Evolutionary conservation across 345 rosid genomes (phyloP), one percentile per base, ranked within the genome.

Genomic region (Eucalyptus dawsonii): DNA sequence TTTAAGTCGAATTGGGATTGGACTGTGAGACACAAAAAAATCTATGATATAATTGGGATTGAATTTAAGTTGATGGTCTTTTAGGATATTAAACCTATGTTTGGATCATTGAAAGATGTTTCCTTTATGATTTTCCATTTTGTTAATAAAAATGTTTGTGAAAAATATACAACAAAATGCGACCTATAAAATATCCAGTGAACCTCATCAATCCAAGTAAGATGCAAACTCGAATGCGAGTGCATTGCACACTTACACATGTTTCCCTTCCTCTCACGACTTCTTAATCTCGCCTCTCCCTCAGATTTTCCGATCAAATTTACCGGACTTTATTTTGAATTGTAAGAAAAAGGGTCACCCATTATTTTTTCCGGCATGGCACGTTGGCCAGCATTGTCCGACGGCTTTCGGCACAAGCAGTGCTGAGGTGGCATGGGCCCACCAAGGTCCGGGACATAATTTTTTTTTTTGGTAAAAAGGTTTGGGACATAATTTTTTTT

Each of bases 371-470:
- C 4, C 13, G 2, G 22, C 22, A 19, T 31, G 40, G 80, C 80
- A 67, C 3, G 4, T 5, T 9, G 22, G 12, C 11, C 9, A 16
- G 12, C 4, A 0, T 8, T 4, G 9, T 31, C 11, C 12, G 11
- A 16, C 2, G 5, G 22, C 80, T 67, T 15, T 17, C 6, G 8
- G 19, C 37, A n/a, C 40, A 3, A 5, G 7, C 2, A 25, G 42
- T 10, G 80, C 24, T 17, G 25, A 17, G 8, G 44, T 34, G 42
- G 80, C 4, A 11, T 69, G 22, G 42, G 22, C 80, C 12, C 24
- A 69, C 31, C 8, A 27, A 60, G 1, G 67, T 60, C 2, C 4
- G 0, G 34, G 17, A 62, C 17, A 62, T 25, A 45, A 45, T 42
- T 44, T 44, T 6, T 7, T 34, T 44, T 44, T 44, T 44, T 44